A percentile compares a stretch with the other conserved stretches of the same genome.
These are phyloP conservation scores for Leonotis leonurus DNA, from an alignment of 257 asterid genomes.

Conservation along the genomic window DNA sequence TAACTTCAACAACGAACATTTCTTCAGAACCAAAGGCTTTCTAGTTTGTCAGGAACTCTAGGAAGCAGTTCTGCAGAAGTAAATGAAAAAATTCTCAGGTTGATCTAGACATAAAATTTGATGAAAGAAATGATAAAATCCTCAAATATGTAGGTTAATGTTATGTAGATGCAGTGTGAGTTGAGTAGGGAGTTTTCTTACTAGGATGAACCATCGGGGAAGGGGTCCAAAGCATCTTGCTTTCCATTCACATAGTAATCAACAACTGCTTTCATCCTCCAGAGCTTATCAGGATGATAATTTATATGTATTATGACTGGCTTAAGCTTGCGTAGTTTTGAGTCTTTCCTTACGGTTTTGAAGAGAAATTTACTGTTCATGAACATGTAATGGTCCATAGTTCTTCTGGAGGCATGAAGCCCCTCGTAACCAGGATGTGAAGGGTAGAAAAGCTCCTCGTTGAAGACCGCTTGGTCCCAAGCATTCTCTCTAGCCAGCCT, in stretches of 20 bases:
- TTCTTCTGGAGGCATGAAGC: constrained; percentile 63
- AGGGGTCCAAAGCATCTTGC: constrained; percentile 40
- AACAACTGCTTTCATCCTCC: constrained; percentile 55
- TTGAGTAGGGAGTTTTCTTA: constrained; percentile 7
- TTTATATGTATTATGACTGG: constrained; percentile 59
- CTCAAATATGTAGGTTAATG: background rate
- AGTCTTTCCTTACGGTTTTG: constrained; percentile 40
- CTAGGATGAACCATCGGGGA: constrained; percentile 51
- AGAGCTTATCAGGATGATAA: constrained; percentile 58
- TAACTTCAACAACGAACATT: background rate
- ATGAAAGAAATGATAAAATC: background rate
- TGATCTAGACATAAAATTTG: background rate
- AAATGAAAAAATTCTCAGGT: background rate
- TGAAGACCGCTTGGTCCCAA: constrained; percentile 73
- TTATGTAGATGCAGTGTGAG: background rate
- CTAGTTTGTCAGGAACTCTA: background rate
- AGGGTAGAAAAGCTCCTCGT: constrained; percentile 61
- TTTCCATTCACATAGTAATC: constrained; percentile 55
- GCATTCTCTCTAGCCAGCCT: constrained; percentile 40
- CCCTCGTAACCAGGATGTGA: constrained; percentile 66
- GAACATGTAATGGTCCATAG: constrained; percentile 52
- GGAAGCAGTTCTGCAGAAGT: constrained; percentile 12
- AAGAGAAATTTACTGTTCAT: constrained; percentile 70
- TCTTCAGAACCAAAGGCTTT: background rate
- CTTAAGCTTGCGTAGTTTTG: constrained; percentile 31